Conservation (phyloP, 2,329 filamentous ascomycete genomes). For the Aspergillus sp. region DNA sequence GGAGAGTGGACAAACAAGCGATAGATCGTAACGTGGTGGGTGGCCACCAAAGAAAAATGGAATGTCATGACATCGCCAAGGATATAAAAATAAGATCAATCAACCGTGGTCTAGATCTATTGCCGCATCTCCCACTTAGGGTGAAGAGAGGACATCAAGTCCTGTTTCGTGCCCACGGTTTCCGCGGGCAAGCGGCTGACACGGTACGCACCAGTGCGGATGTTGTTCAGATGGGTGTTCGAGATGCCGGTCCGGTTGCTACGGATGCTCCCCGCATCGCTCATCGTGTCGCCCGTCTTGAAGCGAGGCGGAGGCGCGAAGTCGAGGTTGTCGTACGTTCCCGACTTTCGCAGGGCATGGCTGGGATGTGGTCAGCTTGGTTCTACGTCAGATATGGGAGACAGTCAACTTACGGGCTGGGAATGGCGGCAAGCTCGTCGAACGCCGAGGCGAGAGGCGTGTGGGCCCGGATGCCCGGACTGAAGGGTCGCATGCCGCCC, state of each 20-base stretch:
- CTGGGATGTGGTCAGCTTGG: slow-evolving; percentile 27
- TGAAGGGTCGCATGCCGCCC: slow-evolving; percentile 64
- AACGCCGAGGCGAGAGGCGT: slow-evolving; percentile 80
- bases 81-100: background rate
- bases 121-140: slow-evolving; percentile 54
- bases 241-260: slow-evolving; percentile 80
- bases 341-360: slow-evolving; percentile 48
- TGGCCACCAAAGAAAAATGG: slow-evolving; percentile 9
- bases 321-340: slow-evolving; percentile 47
- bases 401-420: slow-evolving; percentile 78
- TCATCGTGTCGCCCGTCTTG: slow-evolving; percentile 40
- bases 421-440: slow-evolving; percentile 80
- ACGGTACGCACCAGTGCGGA: slow-evolving; percentile 80
- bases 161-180: slow-evolving; percentile 72
- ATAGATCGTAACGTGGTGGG: slow-evolving; percentile 20
- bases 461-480: slow-evolving; percentile 67
- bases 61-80: slow-evolving; percentile 18
- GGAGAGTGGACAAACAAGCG: slow-evolving; percentile 10
- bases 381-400: background rate
- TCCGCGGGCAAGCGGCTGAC: slow-evolving; percentile 81
- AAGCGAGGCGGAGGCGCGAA: slow-evolving; percentile 50
- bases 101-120: slow-evolving; percentile 18
- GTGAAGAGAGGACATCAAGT: slow-evolving; percentile 58
- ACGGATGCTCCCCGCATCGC: slow-evolving; percentile 50
- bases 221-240: slow-evolving; percentile 63